Evolutionary conservation across 257 asterid genomes (phyloP), one percentile per base, ranked within the genome.

Genomic region (Thymus quinquecostatus): DNA sequence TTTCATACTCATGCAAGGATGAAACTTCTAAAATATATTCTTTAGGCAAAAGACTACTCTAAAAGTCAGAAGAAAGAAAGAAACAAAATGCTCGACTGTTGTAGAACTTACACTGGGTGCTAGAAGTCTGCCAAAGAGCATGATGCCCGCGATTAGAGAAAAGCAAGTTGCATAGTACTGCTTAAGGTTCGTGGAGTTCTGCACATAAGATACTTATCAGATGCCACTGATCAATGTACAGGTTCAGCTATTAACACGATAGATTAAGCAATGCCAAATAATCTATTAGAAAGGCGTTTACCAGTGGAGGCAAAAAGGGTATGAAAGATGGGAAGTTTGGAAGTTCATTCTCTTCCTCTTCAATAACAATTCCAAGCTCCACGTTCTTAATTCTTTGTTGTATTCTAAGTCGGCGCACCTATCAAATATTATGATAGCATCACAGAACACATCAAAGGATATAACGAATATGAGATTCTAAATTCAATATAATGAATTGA

Each of bases 231-330:
- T 48, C 44, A 61, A 58, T 58, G 33, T 34, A 53, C 43, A 5
- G 14, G 45, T n/a, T 13, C 60, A 57, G 29, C 36, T 11, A 29
- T 41, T 68, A 1, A 60, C n/a, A n/a, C n/a, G n/a, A n/a, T n/a
- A n/a, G n/a, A n/a, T n/a, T n/a, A n/a, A n/a, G n/a, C n/a, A n/a
- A n/a, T n/a, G n/a, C n/a, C 10, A 53, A 5, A 74, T 9, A 32
- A 51, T 54, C 38, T 21, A 63, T 33, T 36, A 32, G 10, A 50
- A 74, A 67, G 11, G 27, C 4, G 56, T 54, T 83, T 83, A 93
- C 97, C 88, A 93, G 41, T 65, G 98, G 98, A 64, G 98, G 98
- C 86, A 93, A 82, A 84, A 93, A 93, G 1, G 98, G 98, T 75
- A 93, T 93, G 75, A 89, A 93, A 2, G 98, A 93, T 56, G 97